Base-by-base conservation (phyloP, 2,329 filamentous ascomycete species). In the Orbilia brochopaga region DNA sequence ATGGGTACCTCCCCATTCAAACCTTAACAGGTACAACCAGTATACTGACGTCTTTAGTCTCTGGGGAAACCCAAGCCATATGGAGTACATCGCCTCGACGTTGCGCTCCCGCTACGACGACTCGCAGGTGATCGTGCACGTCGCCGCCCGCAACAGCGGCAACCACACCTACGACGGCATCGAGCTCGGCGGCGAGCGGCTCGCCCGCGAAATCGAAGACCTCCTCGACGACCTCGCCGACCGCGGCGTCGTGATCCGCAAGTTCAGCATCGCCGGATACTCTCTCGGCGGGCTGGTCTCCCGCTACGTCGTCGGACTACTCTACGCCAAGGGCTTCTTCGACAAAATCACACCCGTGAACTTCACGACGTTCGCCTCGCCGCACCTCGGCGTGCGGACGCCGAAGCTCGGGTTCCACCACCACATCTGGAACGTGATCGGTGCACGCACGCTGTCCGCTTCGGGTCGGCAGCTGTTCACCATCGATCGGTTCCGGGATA, bases 331-430 rank as follows among this genome's bases (percentile, higher is more conserved):
- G 76, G 91, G 92, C 7, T 83, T 91, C 66, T 87, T 97, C 64
- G 88, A 96, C 64, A 84, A 84, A 66, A 83, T 97, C 24, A 84
- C 91, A 78, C 93, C 93, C 74, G 85, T 93, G 85, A 97, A 96
- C 82, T 97, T 97, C 80, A 91, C 89, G 1, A 96, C 92, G 0
- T 97, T 97, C 80, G 93, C 90, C 3, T 88, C 90, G 32, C 93
- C 90, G 23, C 90, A 92, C 79, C 83, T 92, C 6, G 90, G 90
- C n/a, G 89, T 90, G 1, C 83, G 89, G 55, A 86, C 87, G 0
- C 90, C 90, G 0, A 80, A 87, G 48, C 85, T 85, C 52, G 89
- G 89, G 15, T 84, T 85, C 80, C 82, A 85, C 64, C 87, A 86
- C 77, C 85, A 84, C 78, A 81, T 89, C 65, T 97, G 83, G 87